These are phyloP conservation scores for Acephala macrosclerotiorum DNA, from an alignment of 2,329 filamentous ascomycete genomes.

Conservation along the genomic window DNA sequence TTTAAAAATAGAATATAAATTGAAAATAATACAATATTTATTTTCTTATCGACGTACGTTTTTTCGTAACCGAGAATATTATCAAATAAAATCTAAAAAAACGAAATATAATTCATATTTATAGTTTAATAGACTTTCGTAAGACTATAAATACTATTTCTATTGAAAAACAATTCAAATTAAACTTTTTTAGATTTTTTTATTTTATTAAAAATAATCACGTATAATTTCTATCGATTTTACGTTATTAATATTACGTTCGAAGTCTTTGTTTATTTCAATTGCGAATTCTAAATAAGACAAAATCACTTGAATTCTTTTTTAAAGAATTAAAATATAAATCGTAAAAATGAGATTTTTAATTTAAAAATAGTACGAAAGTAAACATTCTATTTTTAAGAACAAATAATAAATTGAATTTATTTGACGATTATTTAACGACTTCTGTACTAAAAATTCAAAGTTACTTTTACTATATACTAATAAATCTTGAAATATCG, in stretches of 20 bases:
- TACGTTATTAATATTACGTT: conserved; percentile 25
- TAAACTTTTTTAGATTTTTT: neutral
- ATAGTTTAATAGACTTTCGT: no score
- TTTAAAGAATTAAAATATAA: conserved; percentile 17
- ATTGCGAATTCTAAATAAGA: conserved; percentile 31
- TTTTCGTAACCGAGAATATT: conserved; percentile 23
- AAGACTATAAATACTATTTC: no score
- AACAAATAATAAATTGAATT: conserved; percentile 4
- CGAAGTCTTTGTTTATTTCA: conserved; percentile 25
- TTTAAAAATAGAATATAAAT: conserved; percentile 28
- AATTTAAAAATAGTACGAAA: conserved; percentile 20
- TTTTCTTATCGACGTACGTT: conserved; percentile 24
- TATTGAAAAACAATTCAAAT: no score
- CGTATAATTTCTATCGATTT: conserved; percentile 25
- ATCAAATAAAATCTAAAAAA: conserved; percentile 20
- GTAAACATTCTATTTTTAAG: conserved; percentile 15
- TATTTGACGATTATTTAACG: conserved; percentile 19
- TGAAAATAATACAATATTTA: conserved; percentile 18
- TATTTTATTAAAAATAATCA: conserved; percentile 23
- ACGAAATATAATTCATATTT: neutral
- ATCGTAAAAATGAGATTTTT: conserved; percentile 17
- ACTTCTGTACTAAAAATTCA: conserved; percentile 6
- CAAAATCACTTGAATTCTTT: conserved; percentile 16
- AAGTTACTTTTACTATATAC: conserved; percentile 4
- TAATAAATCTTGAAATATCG: neutral